These are phyloP conservation scores for Farysia itapuensis DNA, from an alignment of 1,284 basidiomycete genomes.

Conservation along the genomic window DNA sequence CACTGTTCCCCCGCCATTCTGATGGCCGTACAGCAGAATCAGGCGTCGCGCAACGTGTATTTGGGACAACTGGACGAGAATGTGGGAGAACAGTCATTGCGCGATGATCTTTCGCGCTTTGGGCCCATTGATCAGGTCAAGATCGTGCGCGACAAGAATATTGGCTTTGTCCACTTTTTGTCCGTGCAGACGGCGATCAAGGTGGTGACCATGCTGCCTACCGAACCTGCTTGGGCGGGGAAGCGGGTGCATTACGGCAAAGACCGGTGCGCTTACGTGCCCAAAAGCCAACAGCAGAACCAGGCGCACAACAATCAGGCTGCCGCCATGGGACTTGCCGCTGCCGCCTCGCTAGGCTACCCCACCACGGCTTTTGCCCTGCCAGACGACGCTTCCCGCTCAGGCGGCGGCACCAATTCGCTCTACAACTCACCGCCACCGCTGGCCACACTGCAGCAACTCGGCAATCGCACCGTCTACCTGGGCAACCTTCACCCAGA, in stretches of 20 bases:
- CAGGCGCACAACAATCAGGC: constrained; percentile 59
- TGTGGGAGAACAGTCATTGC: constrained; percentile 48
- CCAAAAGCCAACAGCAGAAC: constrained; percentile 58
- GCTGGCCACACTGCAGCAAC: constrained; percentile 47
- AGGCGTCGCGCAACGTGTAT: constrained; percentile 58
- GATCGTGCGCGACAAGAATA: constrained; percentile 58
- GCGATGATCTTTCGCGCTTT: constrained; percentile 52
- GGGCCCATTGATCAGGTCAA: constrained; percentile 60
- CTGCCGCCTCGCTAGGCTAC: constrained; percentile 57
- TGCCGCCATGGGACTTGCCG: constrained; percentile 57
- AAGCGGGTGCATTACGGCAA: constrained; percentile 58
- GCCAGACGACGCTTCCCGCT: not conserved
- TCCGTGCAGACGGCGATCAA: constrained; percentile 58
- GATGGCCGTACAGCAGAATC: constrained; percentile 57
- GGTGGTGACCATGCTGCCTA: constrained; percentile 51
- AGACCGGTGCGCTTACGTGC: constrained; percentile 58
- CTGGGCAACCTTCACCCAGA: constrained; percentile 58
- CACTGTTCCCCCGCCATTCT: constrained; percentile 49
- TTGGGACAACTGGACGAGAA: constrained; percentile 52
- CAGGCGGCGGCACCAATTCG: constrained; percentile 23
- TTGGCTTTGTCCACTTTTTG: constrained; percentile 58
- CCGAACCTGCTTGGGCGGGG: constrained; percentile 51
- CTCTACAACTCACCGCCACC: too few species aligned
- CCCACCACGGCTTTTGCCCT: constrained; percentile 34
- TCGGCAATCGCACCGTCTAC: constrained; percentile 59